Percentiles rank a stretch among this genome's conserved stretches.
phyloP scores from a whole-genome alignment of 78 protist species.

The Paulinella micropora region DNA sequence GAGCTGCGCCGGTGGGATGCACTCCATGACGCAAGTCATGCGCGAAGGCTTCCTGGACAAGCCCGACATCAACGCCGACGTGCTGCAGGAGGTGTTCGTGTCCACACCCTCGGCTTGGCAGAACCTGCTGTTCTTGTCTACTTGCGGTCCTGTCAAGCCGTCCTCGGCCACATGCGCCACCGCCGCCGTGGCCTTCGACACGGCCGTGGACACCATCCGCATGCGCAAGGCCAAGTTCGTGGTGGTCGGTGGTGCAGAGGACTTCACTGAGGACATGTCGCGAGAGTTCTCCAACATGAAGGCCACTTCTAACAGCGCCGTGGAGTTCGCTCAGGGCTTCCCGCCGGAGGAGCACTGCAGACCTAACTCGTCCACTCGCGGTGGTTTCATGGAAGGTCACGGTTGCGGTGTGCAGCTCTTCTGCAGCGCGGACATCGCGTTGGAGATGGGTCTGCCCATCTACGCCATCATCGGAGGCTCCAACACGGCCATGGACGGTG shows the following conservation, averaged over 20 bases:
- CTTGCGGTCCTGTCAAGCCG: slow-evolving; percentile 49
- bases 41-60: slow-evolving; percentile 27
- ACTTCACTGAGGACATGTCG: background rate
- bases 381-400: slow-evolving; percentile 47
- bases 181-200: slow-evolving; percentile 48
- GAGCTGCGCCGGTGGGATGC: slow-evolving; percentile 44
- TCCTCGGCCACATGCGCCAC: slow-evolving; percentile 62
- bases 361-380: slow-evolving; percentile 41
- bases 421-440: slow-evolving; percentile 29
- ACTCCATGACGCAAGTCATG: slow-evolving; percentile 1
- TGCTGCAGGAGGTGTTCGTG: slow-evolving; percentile 44
- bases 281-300: slow-evolving; percentile 42
- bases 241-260: slow-evolving; percentile 1
- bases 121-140: slow-evolving; percentile 40
- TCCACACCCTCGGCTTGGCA: slow-evolving; percentile 50
- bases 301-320: slow-evolving; percentile 26
- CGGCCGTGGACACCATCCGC: slow-evolving; percentile 31
- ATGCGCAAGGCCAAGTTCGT: slow-evolving; percentile 33
- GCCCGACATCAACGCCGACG: slow-evolving; percentile 26
- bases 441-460: slow-evolving; percentile 51
- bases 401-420: slow-evolving; percentile 1
- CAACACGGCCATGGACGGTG: slow-evolving; percentile 47
- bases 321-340: slow-evolving; percentile 28
- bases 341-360: slow-evolving; percentile 36
- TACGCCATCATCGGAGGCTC: slow-evolving; percentile 42